Conservation (phyloP, 352 stramenopile species). For the Globisporangium yorkense region DNA sequence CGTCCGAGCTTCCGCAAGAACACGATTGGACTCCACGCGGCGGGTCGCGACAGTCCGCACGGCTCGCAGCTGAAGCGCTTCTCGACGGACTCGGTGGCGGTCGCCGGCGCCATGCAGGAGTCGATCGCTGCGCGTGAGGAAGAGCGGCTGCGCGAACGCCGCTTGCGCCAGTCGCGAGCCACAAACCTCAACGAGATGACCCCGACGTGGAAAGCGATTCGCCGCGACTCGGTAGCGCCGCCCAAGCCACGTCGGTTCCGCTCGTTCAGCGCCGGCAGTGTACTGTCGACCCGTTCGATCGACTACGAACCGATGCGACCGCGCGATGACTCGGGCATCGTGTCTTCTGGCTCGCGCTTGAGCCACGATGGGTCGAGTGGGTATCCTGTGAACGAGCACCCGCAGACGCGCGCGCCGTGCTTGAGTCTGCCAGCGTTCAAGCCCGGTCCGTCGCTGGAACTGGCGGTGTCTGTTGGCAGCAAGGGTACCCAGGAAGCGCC, state of each 20-base stretch:
- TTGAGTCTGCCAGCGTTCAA: constrained; percentile 68
- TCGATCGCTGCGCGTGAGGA: constrained; percentile 34
- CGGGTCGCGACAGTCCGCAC: constrained; percentile 14
- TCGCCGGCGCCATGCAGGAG: constrained; percentile 55
- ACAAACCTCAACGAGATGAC: constrained; percentile 28
- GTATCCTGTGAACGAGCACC: constrained; percentile 16
- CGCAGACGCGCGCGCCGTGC: constrained; percentile 39
- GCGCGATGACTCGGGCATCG: constrained; percentile 38
- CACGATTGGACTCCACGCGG: constrained; percentile 16
- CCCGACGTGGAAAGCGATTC: constrained; percentile 20
- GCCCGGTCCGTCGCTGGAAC: constrained; percentile 50
- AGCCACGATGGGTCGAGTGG: constrained; percentile 9
- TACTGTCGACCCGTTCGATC: constrained; percentile 39
- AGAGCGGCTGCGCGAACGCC: constrained; percentile 28
- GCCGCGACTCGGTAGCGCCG: constrained; percentile 4
- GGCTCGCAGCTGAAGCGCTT: constrained; percentile 47
- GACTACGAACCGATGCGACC: constrained; percentile 18
- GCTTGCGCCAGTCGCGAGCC: constrained; percentile 34
- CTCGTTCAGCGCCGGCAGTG: constrained; percentile 63
- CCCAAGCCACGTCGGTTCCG: constrained; percentile 25
- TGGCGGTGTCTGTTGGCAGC: constrained; percentile 71
- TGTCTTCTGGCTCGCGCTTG: constrained; percentile 27
- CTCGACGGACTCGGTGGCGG: constrained; percentile 56
- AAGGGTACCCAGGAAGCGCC: constrained; percentile 56
- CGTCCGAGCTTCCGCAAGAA: constrained; percentile 24